phyloP scores from a whole-genome alignment of 2,329 filamentous ascomycete species.

The Fusarium paranaense region DNA sequence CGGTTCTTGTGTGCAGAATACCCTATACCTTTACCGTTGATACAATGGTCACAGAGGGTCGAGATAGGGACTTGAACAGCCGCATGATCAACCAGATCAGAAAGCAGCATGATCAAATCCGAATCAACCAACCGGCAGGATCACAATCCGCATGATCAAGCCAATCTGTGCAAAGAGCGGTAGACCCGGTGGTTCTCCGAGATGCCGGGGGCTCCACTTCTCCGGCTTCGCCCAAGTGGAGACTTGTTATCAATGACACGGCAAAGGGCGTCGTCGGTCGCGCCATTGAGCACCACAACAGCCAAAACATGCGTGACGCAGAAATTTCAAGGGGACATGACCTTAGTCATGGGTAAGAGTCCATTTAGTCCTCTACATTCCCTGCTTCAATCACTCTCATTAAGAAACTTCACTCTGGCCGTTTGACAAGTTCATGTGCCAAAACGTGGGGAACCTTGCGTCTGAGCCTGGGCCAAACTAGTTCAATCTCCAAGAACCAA shows the following conservation, averaged over 20 bases:
- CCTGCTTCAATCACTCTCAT: neutral
- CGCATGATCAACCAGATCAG: neutral
- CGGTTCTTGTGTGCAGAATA: neutral
- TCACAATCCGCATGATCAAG: neutral
- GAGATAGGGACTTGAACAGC: neutral
- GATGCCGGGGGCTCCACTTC: neutral
- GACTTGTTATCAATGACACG: neutral
- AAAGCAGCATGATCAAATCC: neutral
- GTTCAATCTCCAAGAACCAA: neutral
- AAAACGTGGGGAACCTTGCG: constrained; percentile 15
- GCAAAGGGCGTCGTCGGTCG: neutral
- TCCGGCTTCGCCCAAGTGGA: neutral
- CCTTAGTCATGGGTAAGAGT: neutral
- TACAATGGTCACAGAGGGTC: neutral
- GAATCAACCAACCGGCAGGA: neutral
- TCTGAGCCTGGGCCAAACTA: constrained; percentile 9
- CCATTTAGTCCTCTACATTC: neutral
- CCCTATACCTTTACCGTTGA: neutral
- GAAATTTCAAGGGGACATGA: neutral
- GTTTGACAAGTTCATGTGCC: constrained; percentile 1
- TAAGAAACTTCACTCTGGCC: neutral
- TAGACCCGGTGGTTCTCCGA: neutral
- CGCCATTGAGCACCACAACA: neutral
- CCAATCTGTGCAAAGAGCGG: neutral
- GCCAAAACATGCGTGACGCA: neutral